Evolutionary conservation across 495 filamentous ascomycete genomes (phyloP), one percentile per base, ranked within the genome.

Genomic region (Xylaria curta): DNA sequence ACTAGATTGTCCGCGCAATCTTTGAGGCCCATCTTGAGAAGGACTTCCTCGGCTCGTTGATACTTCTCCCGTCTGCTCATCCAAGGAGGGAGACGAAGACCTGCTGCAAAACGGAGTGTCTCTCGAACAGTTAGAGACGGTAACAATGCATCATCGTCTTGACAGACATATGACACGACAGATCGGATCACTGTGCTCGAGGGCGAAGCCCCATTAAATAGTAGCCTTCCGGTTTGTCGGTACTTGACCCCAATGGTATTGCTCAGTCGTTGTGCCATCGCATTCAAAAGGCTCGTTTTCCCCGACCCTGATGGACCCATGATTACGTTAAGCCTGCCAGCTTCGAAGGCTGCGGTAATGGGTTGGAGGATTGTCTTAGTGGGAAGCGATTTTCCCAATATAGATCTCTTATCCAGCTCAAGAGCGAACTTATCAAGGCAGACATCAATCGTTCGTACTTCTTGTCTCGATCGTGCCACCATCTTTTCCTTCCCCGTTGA

Each of bases 221-320:
- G 79, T 82, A 94, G 87, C 31, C 83, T 84, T 1, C 91, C 58
- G 13, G 7, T 60, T 40, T 33, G 24, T 10, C 33, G 58, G 9
- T 60, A 60, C 33, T 60, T 38, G 91, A 86, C 90, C 4, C 80
- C 78, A 21, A 86, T 66, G 4, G 87, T 89, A 61, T 84, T 87
- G 46, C 88, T 85, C 12, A 93, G 80, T 12, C 91, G 84, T 7
- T 84, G 82, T 15, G 91, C 89, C 84, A 94, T 90, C 2, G 88
- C 85, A 74, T 93, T 92, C 4, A 94, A 82, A 4, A 94, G 76
- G 0, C 89, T 90, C 4, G 91, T 92, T 79, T 93, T 94, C 15
- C 92, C 92, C 44, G 88, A 90, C 0, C 92, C 92, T 17, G 90
- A 92, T 2, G 92, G 91, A 0, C 92, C 92, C 91, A 93, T 92